These are phyloP conservation scores for Tympanopsis confertula DNA, from an alignment of 2,329 filamentous ascomycete genomes.

Conservation along the genomic window DNA sequence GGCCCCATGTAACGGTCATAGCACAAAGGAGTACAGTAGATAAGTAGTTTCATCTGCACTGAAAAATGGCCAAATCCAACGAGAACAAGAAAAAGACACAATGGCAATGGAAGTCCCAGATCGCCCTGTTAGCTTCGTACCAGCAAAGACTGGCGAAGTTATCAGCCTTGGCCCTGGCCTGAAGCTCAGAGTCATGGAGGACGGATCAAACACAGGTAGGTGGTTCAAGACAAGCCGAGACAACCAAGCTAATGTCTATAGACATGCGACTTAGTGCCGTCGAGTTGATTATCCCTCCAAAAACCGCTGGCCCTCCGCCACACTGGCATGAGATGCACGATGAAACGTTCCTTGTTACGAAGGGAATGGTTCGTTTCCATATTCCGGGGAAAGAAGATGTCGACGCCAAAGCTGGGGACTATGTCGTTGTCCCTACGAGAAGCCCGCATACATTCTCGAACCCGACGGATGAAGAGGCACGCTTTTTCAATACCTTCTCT, in stretches of 20 bases:
- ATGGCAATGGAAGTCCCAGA: slow-evolving; percentile 10
- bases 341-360: slow-evolving; percentile 41
- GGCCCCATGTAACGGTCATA: too few relatives aligned
- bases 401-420: slow-evolving; percentile 38
- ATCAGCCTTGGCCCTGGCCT: slow-evolving; percentile 34
- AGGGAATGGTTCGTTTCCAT: slow-evolving; percentile 38
- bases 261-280: slow-evolving; percentile 34
- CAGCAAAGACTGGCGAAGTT: slow-evolving; percentile 31
- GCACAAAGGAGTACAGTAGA: too few relatives aligned
- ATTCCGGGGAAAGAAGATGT: slow-evolving; percentile 27
- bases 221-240: slow-evolving; percentile 2
- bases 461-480: slow-evolving; percentile 36
- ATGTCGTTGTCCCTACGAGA: slow-evolving; percentile 39
- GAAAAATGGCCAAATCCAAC: too few relatives aligned
- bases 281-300: slow-evolving; percentile 33
- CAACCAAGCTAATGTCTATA: slow-evolving; percentile 5
- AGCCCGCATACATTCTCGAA: slow-evolving; percentile 45
- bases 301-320: slow-evolving; percentile 30
- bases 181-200: slow-evolving; percentile 21
- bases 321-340: slow-evolving; percentile 49
- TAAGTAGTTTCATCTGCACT: too few relatives aligned
- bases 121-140: slow-evolving; percentile 32
- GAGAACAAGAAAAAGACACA: slow-evolving; percentile 2
- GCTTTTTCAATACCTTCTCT: slow-evolving; percentile 44
- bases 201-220: slow-evolving; percentile 19